Conservation (phyloP, 176 grass and related monocot genomes). For the Hsuehochloa calcarea region DNA sequence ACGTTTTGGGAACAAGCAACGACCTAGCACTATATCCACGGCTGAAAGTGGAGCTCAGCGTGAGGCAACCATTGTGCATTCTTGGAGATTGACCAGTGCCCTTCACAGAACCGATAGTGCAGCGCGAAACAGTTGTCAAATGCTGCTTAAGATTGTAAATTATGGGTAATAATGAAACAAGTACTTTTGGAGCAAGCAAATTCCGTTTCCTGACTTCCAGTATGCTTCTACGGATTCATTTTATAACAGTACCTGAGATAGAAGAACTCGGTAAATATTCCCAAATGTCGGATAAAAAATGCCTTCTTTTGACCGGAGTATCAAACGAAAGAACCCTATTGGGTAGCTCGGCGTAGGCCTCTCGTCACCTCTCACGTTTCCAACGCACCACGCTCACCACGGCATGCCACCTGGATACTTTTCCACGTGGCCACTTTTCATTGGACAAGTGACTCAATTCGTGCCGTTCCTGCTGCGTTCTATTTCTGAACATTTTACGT, state of each 20-base stretch:
- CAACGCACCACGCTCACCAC: conserved; percentile 58
- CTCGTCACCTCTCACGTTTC: conserved; percentile 12
- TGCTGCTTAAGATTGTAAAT: not conserved
- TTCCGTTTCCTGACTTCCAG: not conserved
- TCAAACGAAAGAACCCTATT: not conserved
- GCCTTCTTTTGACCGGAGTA: not conserved
- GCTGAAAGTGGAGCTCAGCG: conserved; percentile 88
- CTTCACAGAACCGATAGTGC: not conserved
- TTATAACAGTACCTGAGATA: not conserved
- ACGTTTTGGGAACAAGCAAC: conserved; percentile 70
- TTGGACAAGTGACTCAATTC: conserved; percentile 45
- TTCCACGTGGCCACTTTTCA: conserved; percentile 36
- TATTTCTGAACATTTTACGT: not conserved
- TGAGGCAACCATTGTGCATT: conserved; percentile 89
- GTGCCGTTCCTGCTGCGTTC: conserved; percentile 21
- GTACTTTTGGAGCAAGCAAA: not conserved
- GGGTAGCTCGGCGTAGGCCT: not conserved
- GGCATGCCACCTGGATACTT: conserved; percentile 48
- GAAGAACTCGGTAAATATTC: not conserved
- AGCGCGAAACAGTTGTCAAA: not conserved
- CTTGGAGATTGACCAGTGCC: conserved; percentile 63
- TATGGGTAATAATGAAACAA: not conserved
- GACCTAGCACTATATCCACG: conserved; percentile 62
- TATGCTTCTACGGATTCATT: not conserved
- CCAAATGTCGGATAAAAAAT: not conserved